These are phyloP conservation scores for Oryza australiensis DNA, from an alignment of 176 grass and related monocot species.

Conservation along the genomic window DNA sequence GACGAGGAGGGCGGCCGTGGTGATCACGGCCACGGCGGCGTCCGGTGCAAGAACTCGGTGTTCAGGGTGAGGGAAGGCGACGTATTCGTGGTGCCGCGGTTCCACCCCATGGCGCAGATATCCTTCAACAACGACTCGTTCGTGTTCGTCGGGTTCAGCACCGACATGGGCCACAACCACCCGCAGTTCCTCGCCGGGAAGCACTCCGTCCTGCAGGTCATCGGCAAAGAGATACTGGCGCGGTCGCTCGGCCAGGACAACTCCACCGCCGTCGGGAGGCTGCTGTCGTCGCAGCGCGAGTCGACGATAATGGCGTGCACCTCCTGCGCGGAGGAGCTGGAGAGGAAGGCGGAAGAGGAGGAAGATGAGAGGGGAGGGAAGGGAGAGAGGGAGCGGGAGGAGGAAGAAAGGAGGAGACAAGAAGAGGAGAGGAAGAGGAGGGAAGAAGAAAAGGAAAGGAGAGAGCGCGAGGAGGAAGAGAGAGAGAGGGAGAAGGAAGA, in stretches of 20 bases:
- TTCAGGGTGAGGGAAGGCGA: slow-evolving; percentile 75
- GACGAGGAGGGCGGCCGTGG: not conserved
- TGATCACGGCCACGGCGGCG: not conserved
- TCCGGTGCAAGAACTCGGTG: slow-evolving; percentile 48
- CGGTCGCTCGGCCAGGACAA: slow-evolving; percentile 51
- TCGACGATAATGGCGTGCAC: slow-evolving; percentile 71
- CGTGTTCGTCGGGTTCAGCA: slow-evolving; percentile 88
- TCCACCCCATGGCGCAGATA: slow-evolving; percentile 85
- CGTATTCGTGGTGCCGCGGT: slow-evolving; percentile 70
- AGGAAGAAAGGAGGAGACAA: not conserved
- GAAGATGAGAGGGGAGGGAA: not conserved
- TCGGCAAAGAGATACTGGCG: slow-evolving; percentile 53
- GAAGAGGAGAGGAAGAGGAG: not conserved
- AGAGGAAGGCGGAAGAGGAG: slow-evolving; percentile 44
- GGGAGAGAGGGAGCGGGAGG: not conserved
- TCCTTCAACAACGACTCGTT: slow-evolving; percentile 86
- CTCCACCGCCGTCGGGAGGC: slow-evolving; percentile 37
- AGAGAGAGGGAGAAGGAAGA: not conserved
- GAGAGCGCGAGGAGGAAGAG: not conserved
- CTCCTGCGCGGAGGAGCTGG: slow-evolving; percentile 80
- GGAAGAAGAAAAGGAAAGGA: not conserved
- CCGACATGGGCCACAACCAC: slow-evolving; percentile 60
- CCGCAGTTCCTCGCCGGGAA: slow-evolving; percentile 81
- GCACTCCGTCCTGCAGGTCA: slow-evolving; percentile 53
- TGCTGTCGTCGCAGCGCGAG: slow-evolving; percentile 51